These are phyloP conservation scores for Carex arenaria DNA, from an alignment of 202 grass and related monocot genomes.

Conservation along the genomic window DNA sequence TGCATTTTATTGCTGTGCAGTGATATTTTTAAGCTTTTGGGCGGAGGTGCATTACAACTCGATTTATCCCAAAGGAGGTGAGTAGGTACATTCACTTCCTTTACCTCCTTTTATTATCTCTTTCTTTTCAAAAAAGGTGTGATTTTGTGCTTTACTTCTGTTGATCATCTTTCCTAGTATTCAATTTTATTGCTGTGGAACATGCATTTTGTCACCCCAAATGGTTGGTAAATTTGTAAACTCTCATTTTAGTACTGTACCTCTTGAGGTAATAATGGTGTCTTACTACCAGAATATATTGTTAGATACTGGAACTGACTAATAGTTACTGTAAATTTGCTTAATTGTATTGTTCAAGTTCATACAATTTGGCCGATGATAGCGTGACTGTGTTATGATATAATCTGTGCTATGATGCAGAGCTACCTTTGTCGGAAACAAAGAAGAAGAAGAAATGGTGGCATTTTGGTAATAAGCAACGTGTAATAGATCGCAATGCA, in stretches of 20 bases:
- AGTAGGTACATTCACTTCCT: slow-evolving; percentile 39
- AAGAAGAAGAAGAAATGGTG: slow-evolving; percentile 93
- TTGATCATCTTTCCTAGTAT: neutral
- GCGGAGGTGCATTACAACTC: slow-evolving; percentile 99
- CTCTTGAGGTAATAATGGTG: neutral
- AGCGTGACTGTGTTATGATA: neutral
- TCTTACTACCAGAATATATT: neutral
- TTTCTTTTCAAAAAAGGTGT: neutral
- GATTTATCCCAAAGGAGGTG: slow-evolving; percentile 78
- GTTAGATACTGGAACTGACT: neutral
- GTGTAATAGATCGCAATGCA: neutral
- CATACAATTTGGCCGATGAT: neutral
- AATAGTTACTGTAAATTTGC: neutral
- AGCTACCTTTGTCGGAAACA: slow-evolving; percentile 47
- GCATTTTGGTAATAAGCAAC: slow-evolving; percentile 51
- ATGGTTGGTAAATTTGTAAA: neutral
- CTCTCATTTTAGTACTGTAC: neutral
- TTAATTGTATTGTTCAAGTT: neutral
- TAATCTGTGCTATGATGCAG: slow-evolving; percentile 27
- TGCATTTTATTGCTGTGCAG: slow-evolving; percentile 31
- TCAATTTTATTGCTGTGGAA: neutral
- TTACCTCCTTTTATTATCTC: neutral
- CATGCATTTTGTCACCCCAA: neutral
- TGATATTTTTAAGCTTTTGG: slow-evolving; percentile 97
- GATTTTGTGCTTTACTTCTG: neutral